Conservation (phyloP, 495 filamentous ascomycete genomes). For the Bryoglossum gracile region DNA sequence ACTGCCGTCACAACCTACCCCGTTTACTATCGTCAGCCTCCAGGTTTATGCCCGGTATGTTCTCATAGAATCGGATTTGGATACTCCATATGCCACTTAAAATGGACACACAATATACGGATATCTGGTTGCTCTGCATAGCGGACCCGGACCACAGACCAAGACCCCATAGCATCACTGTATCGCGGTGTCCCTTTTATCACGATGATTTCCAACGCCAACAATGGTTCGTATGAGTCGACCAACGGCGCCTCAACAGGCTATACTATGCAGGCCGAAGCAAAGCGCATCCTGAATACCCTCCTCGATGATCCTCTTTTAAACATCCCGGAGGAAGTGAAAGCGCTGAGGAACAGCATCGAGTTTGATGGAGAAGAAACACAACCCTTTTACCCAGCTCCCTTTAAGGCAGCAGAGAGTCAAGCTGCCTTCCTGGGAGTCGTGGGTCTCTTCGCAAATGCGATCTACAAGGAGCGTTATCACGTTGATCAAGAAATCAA, state of each 20-base stretch:
- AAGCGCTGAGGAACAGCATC: neutral
- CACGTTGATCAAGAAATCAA: neutral
- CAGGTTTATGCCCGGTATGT: too few relatives aligned
- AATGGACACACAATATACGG: too few relatives aligned
- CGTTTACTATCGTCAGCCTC: too few relatives aligned
- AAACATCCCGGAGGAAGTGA: neutral
- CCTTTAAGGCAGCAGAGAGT: neutral
- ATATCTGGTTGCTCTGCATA: too few relatives aligned
- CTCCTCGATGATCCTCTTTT: neutral
- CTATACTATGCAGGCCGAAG: neutral
- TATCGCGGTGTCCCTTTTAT: too few relatives aligned
- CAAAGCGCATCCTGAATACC: neutral
- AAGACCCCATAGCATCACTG: too few relatives aligned
- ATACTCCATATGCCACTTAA: too few relatives aligned
- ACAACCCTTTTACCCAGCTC: neutral
- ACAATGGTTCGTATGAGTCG: neutral
- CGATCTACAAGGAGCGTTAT: neutral
- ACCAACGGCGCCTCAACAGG: neutral
- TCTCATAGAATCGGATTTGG: too few relatives aligned
- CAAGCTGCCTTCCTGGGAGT: neutral
- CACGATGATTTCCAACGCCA: too few relatives aligned
- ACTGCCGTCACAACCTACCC: too few relatives aligned
- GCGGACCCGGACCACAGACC: too few relatives aligned
- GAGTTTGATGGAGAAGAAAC: conserved; percentile 1
- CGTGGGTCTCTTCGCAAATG: neutral